These are phyloP conservation scores for Rehmannia glutinosa DNA, from an alignment of 257 asterid species.

Conservation along the genomic window DNA sequence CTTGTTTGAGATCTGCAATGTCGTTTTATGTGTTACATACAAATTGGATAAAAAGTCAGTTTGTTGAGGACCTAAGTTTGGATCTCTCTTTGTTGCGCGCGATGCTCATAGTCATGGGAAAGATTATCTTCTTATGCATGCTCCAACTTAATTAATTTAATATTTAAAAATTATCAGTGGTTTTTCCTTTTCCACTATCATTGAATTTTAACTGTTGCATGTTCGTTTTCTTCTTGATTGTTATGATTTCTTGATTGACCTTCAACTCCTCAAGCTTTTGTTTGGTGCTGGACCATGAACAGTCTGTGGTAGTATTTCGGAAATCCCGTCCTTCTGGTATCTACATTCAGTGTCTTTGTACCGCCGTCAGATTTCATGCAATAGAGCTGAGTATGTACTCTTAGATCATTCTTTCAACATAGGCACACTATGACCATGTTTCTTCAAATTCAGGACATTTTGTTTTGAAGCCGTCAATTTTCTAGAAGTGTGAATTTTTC, in stretches of 20 bases:
- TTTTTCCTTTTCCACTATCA: background rate
- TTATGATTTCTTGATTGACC: background rate
- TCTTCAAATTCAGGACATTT: background rate
- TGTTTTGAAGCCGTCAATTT: background rate
- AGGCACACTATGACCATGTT: background rate
- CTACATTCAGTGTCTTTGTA: background rate
- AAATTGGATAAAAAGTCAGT: constrained; percentile 3
- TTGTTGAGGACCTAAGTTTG: background rate
- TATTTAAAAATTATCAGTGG: background rate
- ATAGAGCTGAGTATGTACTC: background rate
- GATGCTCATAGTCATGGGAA: background rate
- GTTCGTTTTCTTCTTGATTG: background rate
- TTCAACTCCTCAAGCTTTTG: background rate
- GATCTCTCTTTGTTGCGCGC: background rate
- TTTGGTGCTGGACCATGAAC: constrained; percentile 4
- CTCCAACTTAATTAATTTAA: background rate
- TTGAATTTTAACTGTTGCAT: background rate
- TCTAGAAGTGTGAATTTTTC: background rate
- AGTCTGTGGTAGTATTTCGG: background rate
- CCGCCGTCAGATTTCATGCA: constrained; percentile 1
- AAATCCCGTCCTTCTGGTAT: background rate
- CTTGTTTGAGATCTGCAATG: background rate
- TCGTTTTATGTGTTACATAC: constrained; percentile 14
- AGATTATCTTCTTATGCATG: background rate
- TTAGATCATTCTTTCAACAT: constrained; percentile 3